Conservation (phyloP, 2,329 filamentous ascomycete genomes). For the Diaporthe citriasiana region DNA sequence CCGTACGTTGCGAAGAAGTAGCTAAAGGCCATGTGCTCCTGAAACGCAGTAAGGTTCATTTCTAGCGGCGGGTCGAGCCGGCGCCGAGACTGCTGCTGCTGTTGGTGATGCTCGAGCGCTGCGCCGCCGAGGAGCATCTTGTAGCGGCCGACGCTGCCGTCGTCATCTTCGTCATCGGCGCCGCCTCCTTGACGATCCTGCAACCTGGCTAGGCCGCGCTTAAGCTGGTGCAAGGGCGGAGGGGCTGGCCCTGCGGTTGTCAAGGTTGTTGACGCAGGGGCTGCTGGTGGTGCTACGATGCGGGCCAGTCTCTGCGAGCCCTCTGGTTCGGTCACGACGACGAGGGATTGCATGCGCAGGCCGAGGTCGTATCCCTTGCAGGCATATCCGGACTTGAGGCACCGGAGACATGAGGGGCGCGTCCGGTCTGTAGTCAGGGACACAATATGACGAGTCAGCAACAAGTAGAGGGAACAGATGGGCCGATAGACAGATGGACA, state of each 20-base stretch:
- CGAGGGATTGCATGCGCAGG: conserved; percentile 48
- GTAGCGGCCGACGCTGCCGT: neutral
- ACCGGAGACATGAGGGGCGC: conserved; percentile 46
- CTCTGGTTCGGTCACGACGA: conserved; percentile 45
- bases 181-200: conserved; percentile 10
- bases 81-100: conserved; percentile 4
- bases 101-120: conserved; percentile 12
- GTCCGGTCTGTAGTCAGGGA: conserved; percentile 43
- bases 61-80: conserved; percentile 36
- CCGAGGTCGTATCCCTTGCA: conserved; percentile 48
- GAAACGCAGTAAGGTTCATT: conserved; percentile 46
- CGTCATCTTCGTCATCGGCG: neutral
- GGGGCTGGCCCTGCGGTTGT: conserved; percentile 3
- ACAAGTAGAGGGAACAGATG: conserved; percentile 1
- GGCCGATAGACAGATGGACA: neutral
- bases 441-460: conserved; percentile 23
- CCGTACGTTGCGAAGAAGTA: conserved; percentile 49
- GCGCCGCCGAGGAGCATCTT: conserved; percentile 7
- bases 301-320: conserved; percentile 45
- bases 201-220: neutral
- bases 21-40: conserved; percentile 48
- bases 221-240: conserved; percentile 2
- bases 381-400: conserved; percentile 45
- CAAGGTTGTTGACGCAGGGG: neutral
- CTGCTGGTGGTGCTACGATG: conserved; percentile 38